Conservation (phyloP, 1,284 basidiomycete genomes). For the Trichosporon inkin region DNA sequence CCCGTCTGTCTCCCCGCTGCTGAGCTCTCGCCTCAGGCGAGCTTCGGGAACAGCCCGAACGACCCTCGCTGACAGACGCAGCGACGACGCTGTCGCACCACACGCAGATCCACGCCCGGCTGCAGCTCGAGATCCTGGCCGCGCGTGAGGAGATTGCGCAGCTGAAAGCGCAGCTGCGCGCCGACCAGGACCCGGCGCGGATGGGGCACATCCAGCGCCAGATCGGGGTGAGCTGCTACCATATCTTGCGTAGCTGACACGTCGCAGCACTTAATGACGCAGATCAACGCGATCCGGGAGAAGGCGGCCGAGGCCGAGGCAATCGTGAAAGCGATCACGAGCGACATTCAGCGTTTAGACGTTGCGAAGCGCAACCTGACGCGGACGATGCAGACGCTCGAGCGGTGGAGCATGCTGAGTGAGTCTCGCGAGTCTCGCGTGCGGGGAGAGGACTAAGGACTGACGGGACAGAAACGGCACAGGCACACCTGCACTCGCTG, state of each 20-base stretch:
- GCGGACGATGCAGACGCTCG: conserved; percentile 81
- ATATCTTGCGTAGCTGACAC: conserved; percentile 9
- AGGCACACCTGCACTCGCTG: conserved; percentile 73
- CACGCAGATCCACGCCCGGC: conserved; percentile 40
- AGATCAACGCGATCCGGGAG: conserved; percentile 90
- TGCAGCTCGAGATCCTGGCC: conserved; percentile 45
- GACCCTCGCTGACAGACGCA: conserved; percentile 17
- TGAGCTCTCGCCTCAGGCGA: not conserved
- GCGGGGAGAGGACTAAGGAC: not conserved
- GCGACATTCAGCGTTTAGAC: conserved; percentile 93
- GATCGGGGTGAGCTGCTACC: conserved; percentile 68
- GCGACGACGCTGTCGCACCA: conserved; percentile 36
- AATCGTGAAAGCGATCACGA: conserved; percentile 90
- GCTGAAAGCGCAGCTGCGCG: conserved; percentile 63
- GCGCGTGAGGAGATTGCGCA: conserved; percentile 61
- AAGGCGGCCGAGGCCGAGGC: conserved; percentile 94
- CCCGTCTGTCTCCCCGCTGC: no score
- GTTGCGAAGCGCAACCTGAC: conserved; percentile 90
- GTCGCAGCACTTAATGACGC: conserved; percentile 79
- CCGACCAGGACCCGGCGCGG: conserved; percentile 72
- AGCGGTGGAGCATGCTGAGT: conserved; percentile 92
- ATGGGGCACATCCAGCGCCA: conserved; percentile 88
- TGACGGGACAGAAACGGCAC: conserved; percentile 62
- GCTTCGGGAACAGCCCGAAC: no score
- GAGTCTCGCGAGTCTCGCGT: conserved; percentile 33